phyloP scores from a whole-genome alignment of 495 filamentous ascomycete species.

The Niebla homalea region DNA sequence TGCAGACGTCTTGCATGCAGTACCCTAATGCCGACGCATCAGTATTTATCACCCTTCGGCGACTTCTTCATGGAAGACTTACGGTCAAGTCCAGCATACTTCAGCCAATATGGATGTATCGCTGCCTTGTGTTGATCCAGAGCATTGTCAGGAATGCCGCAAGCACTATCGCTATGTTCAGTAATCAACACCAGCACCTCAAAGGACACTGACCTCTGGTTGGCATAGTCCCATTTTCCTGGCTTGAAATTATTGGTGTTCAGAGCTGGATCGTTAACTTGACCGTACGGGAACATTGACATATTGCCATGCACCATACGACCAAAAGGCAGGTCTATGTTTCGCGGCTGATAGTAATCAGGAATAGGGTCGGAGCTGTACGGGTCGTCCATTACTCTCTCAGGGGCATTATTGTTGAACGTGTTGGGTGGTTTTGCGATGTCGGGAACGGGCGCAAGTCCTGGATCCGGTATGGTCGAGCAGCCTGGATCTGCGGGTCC shows the following conservation, averaged over 20 bases:
- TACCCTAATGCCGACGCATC: neutral
- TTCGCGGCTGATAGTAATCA: slow-evolving; percentile 3
- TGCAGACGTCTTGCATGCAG: slow-evolving; percentile 9
- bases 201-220: neutral
- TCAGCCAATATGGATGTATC: slow-evolving; percentile 7
- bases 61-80: neutral
- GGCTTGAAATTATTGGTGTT: neutral
- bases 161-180: neutral
- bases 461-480: neutral
- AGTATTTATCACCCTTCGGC: neutral
- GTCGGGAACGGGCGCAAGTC: slow-evolving; percentile 1
- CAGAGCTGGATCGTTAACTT: neutral
- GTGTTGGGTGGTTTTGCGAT: slow-evolving; percentile 1
- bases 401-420: neutral
- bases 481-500: neutral
- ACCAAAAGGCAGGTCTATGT: slow-evolving; percentile 7
- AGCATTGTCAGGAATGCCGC: slow-evolving; percentile 6
- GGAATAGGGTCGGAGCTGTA: neutral
- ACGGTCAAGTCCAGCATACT: slow-evolving; percentile 9
- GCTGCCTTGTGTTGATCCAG: neutral
- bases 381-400: neutral
- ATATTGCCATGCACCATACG: slow-evolving; percentile 5
- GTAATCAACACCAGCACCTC: neutral
- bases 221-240: neutral
- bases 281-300: slow-evolving; percentile 1